Percentiles rank a stretch among this genome's conserved stretches.
phyloP scores from a whole-genome alignment of 139 green algal genomes.

The Micractinium sp. region DNA sequence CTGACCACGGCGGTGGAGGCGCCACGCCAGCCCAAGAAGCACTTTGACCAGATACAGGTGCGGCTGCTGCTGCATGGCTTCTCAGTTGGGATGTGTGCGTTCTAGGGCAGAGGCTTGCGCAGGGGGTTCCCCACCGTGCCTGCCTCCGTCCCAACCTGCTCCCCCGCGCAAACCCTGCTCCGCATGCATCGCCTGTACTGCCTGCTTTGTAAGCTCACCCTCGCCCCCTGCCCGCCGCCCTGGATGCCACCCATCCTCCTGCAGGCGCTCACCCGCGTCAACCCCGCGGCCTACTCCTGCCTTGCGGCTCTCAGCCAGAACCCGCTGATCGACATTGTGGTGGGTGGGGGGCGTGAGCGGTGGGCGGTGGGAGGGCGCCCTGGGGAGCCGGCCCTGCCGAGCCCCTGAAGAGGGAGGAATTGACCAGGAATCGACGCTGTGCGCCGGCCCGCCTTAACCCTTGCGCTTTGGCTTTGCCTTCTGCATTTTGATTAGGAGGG shows the following conservation, averaged over 20 bases:
- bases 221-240: background rate
- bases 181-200: background rate
- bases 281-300: conserved; percentile 56
- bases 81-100: too few relatives aligned
- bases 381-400: too few relatives aligned
- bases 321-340: conserved; percentile 33
- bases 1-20: conserved; percentile 88
- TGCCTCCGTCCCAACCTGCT: too few relatives aligned
- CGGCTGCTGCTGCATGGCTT: background rate
- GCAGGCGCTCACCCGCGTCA: conserved; percentile 58
- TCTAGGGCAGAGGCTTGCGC: too few relatives aligned
- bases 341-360: background rate
- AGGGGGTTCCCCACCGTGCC: too few relatives aligned
- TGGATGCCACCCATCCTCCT: background rate
- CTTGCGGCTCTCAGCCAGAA: conserved; percentile 63
- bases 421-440: too few relatives aligned
- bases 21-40: conserved; percentile 75
- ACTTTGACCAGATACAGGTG: conserved; percentile 73
- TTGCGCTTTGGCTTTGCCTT: too few relatives aligned
- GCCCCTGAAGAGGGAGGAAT: too few relatives aligned
- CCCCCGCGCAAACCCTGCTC: background rate
- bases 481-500: too few relatives aligned
- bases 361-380: background rate
- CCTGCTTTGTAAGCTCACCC: background rate
- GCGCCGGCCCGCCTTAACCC: too few relatives aligned